Evolutionary conservation across 2,329 filamentous ascomycete species (phyloP), one percentile per base, ranked within the genome.

Genomic region (Magnaporthales sp.): DNA sequence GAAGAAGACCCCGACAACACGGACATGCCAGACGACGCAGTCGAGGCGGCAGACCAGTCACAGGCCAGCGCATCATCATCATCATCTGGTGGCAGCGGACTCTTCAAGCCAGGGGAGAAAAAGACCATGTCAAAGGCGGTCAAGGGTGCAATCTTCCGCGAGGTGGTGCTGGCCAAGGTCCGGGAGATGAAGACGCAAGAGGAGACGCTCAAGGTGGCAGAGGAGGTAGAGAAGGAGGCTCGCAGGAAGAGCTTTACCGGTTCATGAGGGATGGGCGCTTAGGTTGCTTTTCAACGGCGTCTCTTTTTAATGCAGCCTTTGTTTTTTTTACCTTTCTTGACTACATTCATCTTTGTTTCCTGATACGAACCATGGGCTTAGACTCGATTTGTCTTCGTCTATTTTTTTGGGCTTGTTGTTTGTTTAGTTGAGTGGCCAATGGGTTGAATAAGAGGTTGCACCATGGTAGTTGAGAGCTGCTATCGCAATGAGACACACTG

Each of bases 141-240:
- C 70, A 84, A 85, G 74, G 81, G 86, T 67, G 86, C 92, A 69
- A 96, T 98, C 73, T 97, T 98, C 86, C 87, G 91, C 72, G 94
- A 97, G 77, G 91, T 98, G 13, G 94, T 97, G 15, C 82, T 97
- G 67, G 94, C 93, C 70, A 98, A 97, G 81, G 92, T 97, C 62
- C 87, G 90, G 68, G 93, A 97, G 78, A 91, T 92, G 86, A 96
- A 96, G 83, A 90, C 92, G 71, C 86, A 93, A 73, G 90, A 96
- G 75, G 89, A 93, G 75, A 86, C 86, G 32, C 83, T 90, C 71
- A 88, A 89, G 76, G 76, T 91, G 79, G 81, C 87, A 77, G 81
- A 89, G 72, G 81, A 84, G 70, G 80, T 82, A 24, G 78, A 82
- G 73, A 82, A 83, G 75, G 82, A 85, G 69, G 79, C 76, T 58